Percentiles rank a stretch among this genome's conserved stretches.
These are phyloP conservation scores for Rhododendron williamsianum DNA, from an alignment of 148 eudicot genomes.

Conservation along the genomic window DNA sequence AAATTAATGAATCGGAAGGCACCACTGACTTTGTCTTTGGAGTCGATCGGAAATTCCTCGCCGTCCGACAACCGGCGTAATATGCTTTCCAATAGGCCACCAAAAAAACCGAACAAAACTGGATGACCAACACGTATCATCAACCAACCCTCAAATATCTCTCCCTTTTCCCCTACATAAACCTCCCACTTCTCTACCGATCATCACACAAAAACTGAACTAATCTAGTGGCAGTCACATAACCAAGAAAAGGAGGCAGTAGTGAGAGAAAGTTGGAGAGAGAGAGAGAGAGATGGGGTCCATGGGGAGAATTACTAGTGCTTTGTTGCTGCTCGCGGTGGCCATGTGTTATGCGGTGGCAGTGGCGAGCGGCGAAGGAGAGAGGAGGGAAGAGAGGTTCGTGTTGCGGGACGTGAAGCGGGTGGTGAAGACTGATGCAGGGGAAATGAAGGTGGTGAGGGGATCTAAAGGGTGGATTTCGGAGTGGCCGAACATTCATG, in stretches of 20 bases:
- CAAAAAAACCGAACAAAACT: not conserved
- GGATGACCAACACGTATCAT: not conserved
- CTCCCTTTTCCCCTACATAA: not conserved
- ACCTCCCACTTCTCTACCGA: not conserved
- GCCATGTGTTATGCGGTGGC: constrained; percentile 20
- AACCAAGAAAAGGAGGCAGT: not conserved
- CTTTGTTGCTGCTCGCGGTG: constrained; percentile 18
- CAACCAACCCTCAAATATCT: not conserved
- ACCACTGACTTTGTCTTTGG: not conserved
- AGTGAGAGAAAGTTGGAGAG: not conserved
- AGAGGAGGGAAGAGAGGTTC: constrained; percentile 27
- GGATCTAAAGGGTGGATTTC: constrained; percentile 21
- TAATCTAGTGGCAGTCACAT: not conserved
- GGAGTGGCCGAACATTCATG: constrained; percentile 38
- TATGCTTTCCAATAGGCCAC: not conserved
- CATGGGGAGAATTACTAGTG: constrained; percentile 15
- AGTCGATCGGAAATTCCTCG: not conserved
- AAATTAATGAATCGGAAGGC: not conserved
- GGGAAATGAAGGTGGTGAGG: constrained; percentile 64
- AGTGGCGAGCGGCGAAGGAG: not conserved
- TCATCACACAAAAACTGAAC: not conserved
- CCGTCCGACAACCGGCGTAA: not conserved
- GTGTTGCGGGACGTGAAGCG: constrained; percentile 39
- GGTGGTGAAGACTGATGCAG: constrained; percentile 72
- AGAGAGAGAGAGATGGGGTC: not conserved